A percentile compares a stretch with the other conserved stretches of the same genome.
These are phyloP conservation scores for Angomonas deanei DNA, from an alignment of 208 protist species.

Conservation along the genomic window DNA sequence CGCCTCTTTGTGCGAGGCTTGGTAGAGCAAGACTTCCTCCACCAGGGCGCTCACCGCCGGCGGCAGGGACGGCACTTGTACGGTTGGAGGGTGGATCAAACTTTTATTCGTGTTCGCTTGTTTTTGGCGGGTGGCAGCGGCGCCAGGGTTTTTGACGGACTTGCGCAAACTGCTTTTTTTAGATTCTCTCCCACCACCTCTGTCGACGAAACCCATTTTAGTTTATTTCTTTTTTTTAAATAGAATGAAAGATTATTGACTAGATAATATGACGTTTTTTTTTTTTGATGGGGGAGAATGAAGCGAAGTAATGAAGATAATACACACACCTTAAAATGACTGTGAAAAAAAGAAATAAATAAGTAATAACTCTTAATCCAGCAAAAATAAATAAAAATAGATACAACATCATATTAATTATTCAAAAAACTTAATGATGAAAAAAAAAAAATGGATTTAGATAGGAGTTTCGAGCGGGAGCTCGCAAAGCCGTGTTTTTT, in stretches of 20 bases:
- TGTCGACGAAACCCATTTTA: conserved; percentile 84
- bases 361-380: too few relatives aligned
- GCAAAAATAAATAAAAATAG: conserved; percentile 2
- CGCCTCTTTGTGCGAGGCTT: not conserved
- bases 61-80: conserved; percentile 19
- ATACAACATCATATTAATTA: not conserved
- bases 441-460: too few relatives aligned
- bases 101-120: conserved; percentile 20
- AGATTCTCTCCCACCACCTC: conserved; percentile 70
- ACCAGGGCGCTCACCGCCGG: conserved; percentile 7
- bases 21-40: not conserved
- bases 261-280: not conserved
- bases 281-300: not conserved
- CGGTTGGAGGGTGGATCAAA: conserved; percentile 17
- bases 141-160: conserved; percentile 80
- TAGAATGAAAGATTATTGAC: not conserved
- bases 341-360: conserved; percentile 5
- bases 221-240: not conserved
- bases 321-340: not conserved
- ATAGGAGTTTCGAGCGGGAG: too few relatives aligned
- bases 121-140: conserved; percentile 25
- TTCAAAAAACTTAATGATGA: too few relatives aligned
- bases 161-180: conserved; percentile 70
- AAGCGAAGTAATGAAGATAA: not conserved
- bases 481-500: not conserved